phyloP scores from a whole-genome alignment of 805 yeast genomes.

The Yamadazyma takamatsuzukensis region DNA sequence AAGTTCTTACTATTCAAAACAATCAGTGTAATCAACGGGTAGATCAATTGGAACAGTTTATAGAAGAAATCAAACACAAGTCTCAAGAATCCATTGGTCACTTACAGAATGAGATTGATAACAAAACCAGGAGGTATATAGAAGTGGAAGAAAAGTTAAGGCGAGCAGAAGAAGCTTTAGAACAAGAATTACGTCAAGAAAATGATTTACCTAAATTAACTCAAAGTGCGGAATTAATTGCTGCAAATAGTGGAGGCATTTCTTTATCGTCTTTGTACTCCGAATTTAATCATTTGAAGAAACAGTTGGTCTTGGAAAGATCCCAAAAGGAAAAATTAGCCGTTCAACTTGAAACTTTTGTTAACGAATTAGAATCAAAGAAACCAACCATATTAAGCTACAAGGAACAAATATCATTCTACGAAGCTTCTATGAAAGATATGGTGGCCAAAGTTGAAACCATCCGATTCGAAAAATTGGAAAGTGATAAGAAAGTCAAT shows the following conservation, averaged over 20 bases:
- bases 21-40: constrained; percentile 52
- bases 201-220: constrained; percentile 44
- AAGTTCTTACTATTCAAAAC: constrained; percentile 51
- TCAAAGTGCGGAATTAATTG: constrained; percentile 53
- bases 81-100: constrained; percentile 32
- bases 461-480: constrained; percentile 48
- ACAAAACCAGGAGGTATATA: constrained; percentile 29
- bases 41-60: constrained; percentile 46
- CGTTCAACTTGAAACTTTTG: constrained; percentile 64
- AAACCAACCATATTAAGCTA: constrained; percentile 72
- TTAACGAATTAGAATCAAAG: constrained; percentile 71
- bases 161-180: constrained; percentile 40
- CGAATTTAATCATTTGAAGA: constrained; percentile 61
- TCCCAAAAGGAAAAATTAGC: constrained; percentile 69
- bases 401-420: constrained; percentile 55
- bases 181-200: constrained; percentile 35
- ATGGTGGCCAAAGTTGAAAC: constrained; percentile 51
- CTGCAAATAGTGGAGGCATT: constrained; percentile 45
- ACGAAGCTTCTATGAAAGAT: constrained; percentile 51
- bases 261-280: constrained; percentile 64
- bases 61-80: constrained; percentile 38
- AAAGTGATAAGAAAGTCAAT: constrained; percentile 36
- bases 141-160: constrained; percentile 33
- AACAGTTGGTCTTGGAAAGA: constrained; percentile 64
- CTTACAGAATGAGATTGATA: constrained; percentile 31